Evolutionary conservation across 768 basidiomycete species (phyloP), one percentile per base, ranked within the genome.

Genomic region (Mycena kentingensis): DNA sequence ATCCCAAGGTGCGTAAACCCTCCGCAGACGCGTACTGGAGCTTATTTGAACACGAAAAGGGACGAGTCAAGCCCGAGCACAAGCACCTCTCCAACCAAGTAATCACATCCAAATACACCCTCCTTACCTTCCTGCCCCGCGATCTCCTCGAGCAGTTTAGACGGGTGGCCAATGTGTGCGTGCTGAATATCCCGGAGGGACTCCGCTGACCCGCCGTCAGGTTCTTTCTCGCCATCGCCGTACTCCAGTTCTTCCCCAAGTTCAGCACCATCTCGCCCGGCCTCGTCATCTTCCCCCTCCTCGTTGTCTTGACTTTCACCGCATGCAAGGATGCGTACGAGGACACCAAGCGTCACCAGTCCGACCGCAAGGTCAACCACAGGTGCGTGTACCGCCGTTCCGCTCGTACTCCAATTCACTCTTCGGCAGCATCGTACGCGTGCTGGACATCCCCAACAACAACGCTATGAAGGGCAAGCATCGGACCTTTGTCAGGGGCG

Each of bases 321-420:
- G 94, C 84, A 0, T 60, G 85, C 51, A 99, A 99, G 72, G 97
- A 98, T 73, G 96, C 79, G 0, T 99, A 98, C 71, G 97, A 99
- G 69, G 97, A 99, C 68, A 73, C 97, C 58, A 98, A 98, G 68
- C 90, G 97, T 1, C 97, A 99, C 67, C 93, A 98, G 72, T 92
- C 92, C 0, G 97, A 98, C 72, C 80, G 87, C 11, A 74, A 72
- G 36, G 88, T 97, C 55, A 99, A 99, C 67, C 83, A 90, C 60
- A 79, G 84, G 15, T 69, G n/a, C n/a, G n/a, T n/a, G n/a, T n/a
- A n/a, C n/a, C n/a, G n/a, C n/a, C n/a, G n/a, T n/a, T n/a, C n/a
- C n/a, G n/a, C n/a, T n/a, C n/a, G n/a, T n/a, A n/a, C n/a, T n/a
- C n/a, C n/a, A n/a, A n/a, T n/a, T n/a, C n/a, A n/a, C n/a, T n/a